These are phyloP conservation scores for Diaporthe sp. DNA, from an alignment of 2,329 filamentous ascomycete species.

Conservation along the genomic window DNA sequence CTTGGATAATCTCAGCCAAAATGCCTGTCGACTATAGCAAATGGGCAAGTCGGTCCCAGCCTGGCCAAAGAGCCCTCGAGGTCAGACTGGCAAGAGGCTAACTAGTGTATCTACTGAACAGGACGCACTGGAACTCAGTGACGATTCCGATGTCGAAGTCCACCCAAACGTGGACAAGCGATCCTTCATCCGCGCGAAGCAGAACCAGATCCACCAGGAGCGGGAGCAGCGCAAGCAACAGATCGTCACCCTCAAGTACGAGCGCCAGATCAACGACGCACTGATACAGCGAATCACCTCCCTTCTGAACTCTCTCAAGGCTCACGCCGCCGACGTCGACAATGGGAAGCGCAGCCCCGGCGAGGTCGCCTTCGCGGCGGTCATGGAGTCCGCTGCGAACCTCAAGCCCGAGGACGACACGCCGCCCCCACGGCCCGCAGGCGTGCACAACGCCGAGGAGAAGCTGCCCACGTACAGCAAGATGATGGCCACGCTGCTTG, in stretches of 20 bases:
- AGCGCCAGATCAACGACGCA: constrained; percentile 92
- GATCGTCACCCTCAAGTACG: constrained; percentile 93
- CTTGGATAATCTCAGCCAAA: constrained; percentile 41
- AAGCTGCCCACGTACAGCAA: constrained; percentile 89
- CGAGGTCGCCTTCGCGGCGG: constrained; percentile 88
- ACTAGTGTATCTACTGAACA: constrained; percentile 49
- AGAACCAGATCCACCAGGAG: constrained; percentile 95
- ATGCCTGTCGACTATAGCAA: constrained; percentile 73
- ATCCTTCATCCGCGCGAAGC: constrained; percentile 98
- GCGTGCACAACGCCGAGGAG: constrained; percentile 81
- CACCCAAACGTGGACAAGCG: constrained; percentile 99
- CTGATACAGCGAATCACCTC: constrained; percentile 86
- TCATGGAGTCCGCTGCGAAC: constrained; percentile 82
- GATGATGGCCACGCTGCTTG: constrained; percentile 98
- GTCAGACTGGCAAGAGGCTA: constrained; percentile 39
- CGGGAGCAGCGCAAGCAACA: constrained; percentile 87
- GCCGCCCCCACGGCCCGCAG: constrained; percentile 81
- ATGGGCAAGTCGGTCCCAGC: constrained; percentile 63
- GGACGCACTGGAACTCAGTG: constrained; percentile 95
- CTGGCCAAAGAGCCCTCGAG: background rate
- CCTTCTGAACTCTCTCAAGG: constrained; percentile 81
- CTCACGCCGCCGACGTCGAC: constrained; percentile 78
- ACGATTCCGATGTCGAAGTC: constrained; percentile 98
- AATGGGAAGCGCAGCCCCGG: constrained; percentile 73
- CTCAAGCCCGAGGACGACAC: constrained; percentile 80